Base-by-base conservation (phyloP, 2,329 filamentous ascomycete species). In the Aspergillus tamarii region DNA sequence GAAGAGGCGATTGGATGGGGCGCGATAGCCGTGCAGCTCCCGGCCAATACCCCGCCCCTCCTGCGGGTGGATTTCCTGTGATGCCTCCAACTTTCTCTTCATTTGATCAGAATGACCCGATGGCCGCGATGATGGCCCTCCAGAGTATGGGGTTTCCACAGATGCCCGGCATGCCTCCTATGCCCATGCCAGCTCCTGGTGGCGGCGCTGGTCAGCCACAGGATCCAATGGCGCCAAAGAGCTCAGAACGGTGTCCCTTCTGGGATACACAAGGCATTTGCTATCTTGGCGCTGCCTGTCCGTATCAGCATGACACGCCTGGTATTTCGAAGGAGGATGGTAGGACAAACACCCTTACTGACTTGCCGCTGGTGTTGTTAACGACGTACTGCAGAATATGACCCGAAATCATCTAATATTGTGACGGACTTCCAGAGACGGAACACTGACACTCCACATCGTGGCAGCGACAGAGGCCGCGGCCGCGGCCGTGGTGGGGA, bases 221-320 rank as follows among this genome's bases (percentile, higher is more conserved):
- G 57, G 74, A 74, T 19, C 68, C 74, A 21, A 71, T 76, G 57
- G 71, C 68, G 50, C 59, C 73, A 59, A 70, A 80, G 69, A 71
- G 73, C 64, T 69, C 77, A 60, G 70, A 79, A 73, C 80, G 83
- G 57, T 89, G 87, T 71, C 79, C 78, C 45, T 84, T 87, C 71
- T 88, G 87, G 67, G 85, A 88, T 64, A 84, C 78, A 0, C 85
- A 86, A 67, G 87, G 87, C 7, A 87, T 84, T 63, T 88, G 87
- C 69, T 82, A 84, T 14, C 69, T 83, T 52, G 87, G 87, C 28
- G 82, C 78, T 59, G 77, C 81, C n/a, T 88, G 87, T 72, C 84
- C 84, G 0, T 87, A 84, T 66, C 82, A 87, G 68, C 86, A 89
- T 71, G 85, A 83, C 30, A 78, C 81, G 58, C 76, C 76, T 39